Evolutionary conservation across 495 filamentous ascomycete genomes (phyloP), one percentile per base, ranked within the genome.

Genomic region (Aspergillus steynii): DNA sequence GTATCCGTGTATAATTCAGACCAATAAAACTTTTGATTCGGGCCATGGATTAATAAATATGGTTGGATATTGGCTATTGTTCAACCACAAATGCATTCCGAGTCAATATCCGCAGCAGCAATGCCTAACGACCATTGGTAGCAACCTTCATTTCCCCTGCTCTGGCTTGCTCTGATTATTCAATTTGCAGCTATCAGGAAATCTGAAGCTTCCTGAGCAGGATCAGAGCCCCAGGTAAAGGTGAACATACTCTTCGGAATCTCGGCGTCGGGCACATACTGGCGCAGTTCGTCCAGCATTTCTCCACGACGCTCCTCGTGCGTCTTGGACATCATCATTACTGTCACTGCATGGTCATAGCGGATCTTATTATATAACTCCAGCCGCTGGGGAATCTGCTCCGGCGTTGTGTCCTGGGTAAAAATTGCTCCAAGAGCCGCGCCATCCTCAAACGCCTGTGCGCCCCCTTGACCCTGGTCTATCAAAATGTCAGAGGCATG

Each of bases 401-500:
- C 65, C 5, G 50, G 46, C 2, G 59, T 63, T 15, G 56, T 61
- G 31, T 59, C 49, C 8, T 29, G 0, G 3, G 68, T 46, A 4
- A 78, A 62, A 9, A 73, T 55, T 7, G 74, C 68, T 1, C 71
- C 79, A 0, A 83, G 59, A 3, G 77, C 77, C 6, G 69, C 71
- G 8, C 66, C 78, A 56, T 83, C 80, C 63, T 82, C 81, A 28
- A 82, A 75, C 2, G 73, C 70, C 56, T 82, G 80, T 1, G 75
- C 76, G 29, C 70, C 81, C 2, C 77, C 79, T 58, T 83, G 81
- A 26, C 74, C 80, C 63, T 80, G 78, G 51, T 80, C 75, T 77
- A 46, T 15, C 20, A 51, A 26, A 50, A 31, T 47, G 47, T 34
- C 32, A 65, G 47, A 9, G 49, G 7, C 42, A 63, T 14, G 54